Percentiles rank a stretch among this genome's conserved stretches.
These are phyloP conservation scores for Fusarium solani-melongenae DNA, from an alignment of 2,329 filamentous ascomycete genomes.

Conservation along the genomic window DNA sequence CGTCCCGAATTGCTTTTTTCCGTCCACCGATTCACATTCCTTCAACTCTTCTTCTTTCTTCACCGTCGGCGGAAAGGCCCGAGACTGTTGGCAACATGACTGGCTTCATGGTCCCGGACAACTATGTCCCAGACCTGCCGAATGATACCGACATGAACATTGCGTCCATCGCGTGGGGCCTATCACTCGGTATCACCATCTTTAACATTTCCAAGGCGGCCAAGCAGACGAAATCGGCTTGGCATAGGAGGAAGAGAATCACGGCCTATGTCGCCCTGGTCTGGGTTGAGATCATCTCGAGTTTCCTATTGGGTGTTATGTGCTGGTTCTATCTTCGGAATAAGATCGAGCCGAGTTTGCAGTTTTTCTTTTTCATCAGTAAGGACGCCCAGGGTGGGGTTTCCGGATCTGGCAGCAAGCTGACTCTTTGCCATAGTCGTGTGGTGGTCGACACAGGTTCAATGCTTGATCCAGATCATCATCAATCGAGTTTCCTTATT, in stretches of 20 bases:
- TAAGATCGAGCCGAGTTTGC: slow-evolving; percentile 45
- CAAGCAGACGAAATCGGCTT: slow-evolving; percentile 31
- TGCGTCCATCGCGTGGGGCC: slow-evolving; percentile 43
- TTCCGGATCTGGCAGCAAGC: background rate
- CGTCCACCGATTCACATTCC: background rate
- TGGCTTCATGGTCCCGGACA: slow-evolving; percentile 39
- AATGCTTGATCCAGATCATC: slow-evolving; percentile 62
- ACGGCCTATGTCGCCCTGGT: slow-evolving; percentile 36
- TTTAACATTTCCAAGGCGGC: slow-evolving; percentile 40
- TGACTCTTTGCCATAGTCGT: slow-evolving; percentile 37
- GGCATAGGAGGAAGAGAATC: slow-evolving; percentile 34
- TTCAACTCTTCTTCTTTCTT: background rate
- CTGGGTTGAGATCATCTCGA: slow-evolving; percentile 42
- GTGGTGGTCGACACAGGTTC: slow-evolving; percentile 51
- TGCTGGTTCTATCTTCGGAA: slow-evolving; percentile 41
- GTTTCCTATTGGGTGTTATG: slow-evolving; percentile 37
- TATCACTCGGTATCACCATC: slow-evolving; percentile 39
- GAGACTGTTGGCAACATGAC: slow-evolving; percentile 24
- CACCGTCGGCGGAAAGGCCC: background rate
- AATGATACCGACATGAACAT: slow-evolving; percentile 42
- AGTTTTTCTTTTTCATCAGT: slow-evolving; percentile 44
- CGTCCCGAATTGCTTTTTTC: background rate
- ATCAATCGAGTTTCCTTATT: slow-evolving; percentile 62
- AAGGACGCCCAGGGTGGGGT: slow-evolving; percentile 2
- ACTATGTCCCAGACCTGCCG: slow-evolving; percentile 29